phyloP scores from a whole-genome alignment of 345 rosid species.

The Moricandia moricandioides region DNA sequence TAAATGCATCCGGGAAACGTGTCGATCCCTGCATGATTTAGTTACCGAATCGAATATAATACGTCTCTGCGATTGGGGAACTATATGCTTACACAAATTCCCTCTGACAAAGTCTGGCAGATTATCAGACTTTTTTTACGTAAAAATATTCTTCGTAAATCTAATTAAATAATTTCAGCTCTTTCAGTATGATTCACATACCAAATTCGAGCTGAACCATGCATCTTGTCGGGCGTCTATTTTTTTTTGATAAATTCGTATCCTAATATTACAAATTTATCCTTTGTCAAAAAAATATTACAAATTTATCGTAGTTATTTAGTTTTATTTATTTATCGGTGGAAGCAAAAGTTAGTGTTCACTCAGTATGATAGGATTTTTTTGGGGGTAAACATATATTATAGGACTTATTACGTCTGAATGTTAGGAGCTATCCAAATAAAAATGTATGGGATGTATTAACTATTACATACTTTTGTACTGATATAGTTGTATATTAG shows the following conservation, averaged over 20 bases:
- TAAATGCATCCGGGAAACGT: conserved; percentile 17
- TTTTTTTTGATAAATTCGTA: not conserved
- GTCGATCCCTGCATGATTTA: conserved; percentile 10
- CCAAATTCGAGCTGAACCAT: conserved; percentile 30
- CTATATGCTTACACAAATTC: conserved; percentile 25
- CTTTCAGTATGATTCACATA: conserved; percentile 25
- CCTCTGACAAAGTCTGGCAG: conserved; percentile 24
- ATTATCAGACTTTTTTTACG: conserved; percentile 19
- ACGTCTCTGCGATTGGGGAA: conserved; percentile 29
- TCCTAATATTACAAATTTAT: too few relatives aligned
- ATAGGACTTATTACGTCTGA: not conserved
- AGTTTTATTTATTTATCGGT: too few relatives aligned
- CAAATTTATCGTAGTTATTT: too few relatives aligned
- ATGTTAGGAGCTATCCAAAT: not conserved
- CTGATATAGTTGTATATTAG: not conserved
- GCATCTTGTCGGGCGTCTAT: conserved; percentile 18
- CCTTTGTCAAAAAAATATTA: too few relatives aligned
- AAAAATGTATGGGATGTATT: not conserved
- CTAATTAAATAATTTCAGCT: conserved; percentile 21
- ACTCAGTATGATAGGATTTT: too few relatives aligned
- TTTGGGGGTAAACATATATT: not conserved
- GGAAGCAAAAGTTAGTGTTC: too few relatives aligned
- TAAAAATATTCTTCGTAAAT: not conserved
- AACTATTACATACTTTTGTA: too few relatives aligned
- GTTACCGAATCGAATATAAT: conserved; percentile 30